Evolutionary conservation across 805 yeast species (phyloP).

Genomic region (Cyberlindnera subsufficiens): DNA sequence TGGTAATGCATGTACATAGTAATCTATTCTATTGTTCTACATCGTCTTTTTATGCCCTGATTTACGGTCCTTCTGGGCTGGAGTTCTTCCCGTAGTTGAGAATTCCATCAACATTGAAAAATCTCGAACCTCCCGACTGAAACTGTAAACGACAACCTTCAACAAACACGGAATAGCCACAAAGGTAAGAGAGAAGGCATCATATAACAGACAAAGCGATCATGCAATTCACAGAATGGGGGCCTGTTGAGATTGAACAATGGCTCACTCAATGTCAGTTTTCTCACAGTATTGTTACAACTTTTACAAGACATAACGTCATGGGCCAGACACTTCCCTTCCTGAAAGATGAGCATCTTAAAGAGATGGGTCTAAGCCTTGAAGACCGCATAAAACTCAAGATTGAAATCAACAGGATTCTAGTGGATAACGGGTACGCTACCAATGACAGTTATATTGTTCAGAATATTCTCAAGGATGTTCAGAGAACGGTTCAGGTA

Average conservation of each 20-base stretch:
- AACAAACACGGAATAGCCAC: background rate
- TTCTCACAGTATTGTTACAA: slow-evolving; percentile 10
- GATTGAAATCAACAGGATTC: slow-evolving; percentile 50
- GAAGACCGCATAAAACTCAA: slow-evolving; percentile 56
- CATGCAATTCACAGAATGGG: slow-evolving; percentile 17
- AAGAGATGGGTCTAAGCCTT: slow-evolving; percentile 61
- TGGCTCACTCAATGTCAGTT: slow-evolving; percentile 19
- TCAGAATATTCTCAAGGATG: slow-evolving; percentile 7
- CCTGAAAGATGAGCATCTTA: slow-evolving; percentile 62
- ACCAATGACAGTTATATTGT: slow-evolving; percentile 9
- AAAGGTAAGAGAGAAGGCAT: background rate
- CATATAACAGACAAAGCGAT: background rate
- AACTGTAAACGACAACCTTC: too few relatives aligned
- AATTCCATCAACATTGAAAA: too few relatives aligned
- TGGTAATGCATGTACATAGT: too few relatives aligned
- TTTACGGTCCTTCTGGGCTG: too few relatives aligned
- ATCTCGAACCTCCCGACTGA: too few relatives aligned
- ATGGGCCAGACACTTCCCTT: slow-evolving; percentile 70
- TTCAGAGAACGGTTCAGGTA: slow-evolving; percentile 12
- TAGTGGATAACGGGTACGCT: slow-evolving; percentile 16
- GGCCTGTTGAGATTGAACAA: slow-evolving; percentile 18
- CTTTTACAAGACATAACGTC: slow-evolving; percentile 52
- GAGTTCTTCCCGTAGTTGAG: too few relatives aligned
- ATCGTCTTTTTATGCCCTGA: too few relatives aligned
- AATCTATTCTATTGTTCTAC: too few relatives aligned